phyloP scores from a whole-genome alignment of 345 rosid species.

The Eucalyptus microcorys region DNA sequence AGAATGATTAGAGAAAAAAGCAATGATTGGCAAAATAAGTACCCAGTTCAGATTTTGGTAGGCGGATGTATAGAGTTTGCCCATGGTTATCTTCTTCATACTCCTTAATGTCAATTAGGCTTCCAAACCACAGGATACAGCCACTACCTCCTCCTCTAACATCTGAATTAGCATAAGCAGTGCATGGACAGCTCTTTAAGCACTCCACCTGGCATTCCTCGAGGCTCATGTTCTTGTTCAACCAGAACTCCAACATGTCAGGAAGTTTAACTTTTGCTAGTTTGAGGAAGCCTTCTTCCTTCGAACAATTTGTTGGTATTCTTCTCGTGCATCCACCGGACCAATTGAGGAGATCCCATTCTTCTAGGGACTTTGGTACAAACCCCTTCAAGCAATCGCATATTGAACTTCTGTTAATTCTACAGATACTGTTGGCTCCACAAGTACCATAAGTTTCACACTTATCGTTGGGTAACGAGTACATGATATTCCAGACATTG shows the following conservation, averaged over 20 bases:
- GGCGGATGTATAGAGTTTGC: background rate
- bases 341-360: conserved; percentile 21
- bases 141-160: conserved; percentile 7
- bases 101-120: background rate
- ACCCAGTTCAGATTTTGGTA: background rate
- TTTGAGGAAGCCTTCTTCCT: background rate
- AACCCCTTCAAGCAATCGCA: conserved; percentile 28
- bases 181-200: conserved; percentile 14
- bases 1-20: background rate
- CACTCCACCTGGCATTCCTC: conserved; percentile 6
- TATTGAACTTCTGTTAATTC: background rate
- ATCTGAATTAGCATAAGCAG: conserved; percentile 11
- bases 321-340: conserved; percentile 24
- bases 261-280: background rate
- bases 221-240: conserved; percentile 2
- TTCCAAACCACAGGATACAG: conserved; percentile 8
- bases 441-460: background rate
- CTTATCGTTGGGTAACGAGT: background rate
- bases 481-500: background rate
- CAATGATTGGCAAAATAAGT: no score
- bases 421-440: background rate
- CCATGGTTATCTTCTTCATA: background rate
- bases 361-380: conserved; percentile 3
- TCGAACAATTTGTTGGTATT: background rate
- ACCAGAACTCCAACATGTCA: background rate